These are phyloP conservation scores for Tricholoma sp. DNA, from an alignment of 768 basidiomycete species.

Conservation along the genomic window DNA sequence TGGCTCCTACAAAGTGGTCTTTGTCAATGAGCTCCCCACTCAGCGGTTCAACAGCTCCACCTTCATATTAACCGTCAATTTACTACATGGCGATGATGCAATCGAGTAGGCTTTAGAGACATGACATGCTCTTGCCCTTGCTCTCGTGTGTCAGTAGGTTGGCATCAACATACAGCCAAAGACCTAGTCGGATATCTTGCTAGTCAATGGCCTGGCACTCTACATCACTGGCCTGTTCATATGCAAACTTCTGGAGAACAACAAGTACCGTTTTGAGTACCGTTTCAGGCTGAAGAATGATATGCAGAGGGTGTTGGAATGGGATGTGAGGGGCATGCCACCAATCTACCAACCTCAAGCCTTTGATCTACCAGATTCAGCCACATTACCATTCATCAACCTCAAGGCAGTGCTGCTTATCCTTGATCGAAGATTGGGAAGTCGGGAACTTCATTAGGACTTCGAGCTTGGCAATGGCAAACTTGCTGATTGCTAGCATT, in stretches of 20 bases:
- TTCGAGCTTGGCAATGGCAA: too few species aligned
- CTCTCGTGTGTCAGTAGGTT: conserved; percentile 93
- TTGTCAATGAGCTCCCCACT: conserved; percentile 83
- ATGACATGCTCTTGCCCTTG: conserved; percentile 79
- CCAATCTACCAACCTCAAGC: conserved; percentile 91
- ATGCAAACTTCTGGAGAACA: conserved; percentile 85
- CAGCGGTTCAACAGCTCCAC: conserved; percentile 85
- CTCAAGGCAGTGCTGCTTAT: conserved; percentile 95
- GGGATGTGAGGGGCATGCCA: conserved; percentile 84
- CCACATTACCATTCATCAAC: conserved; percentile 82
- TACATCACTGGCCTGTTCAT: conserved; percentile 89
- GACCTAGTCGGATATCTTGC: conserved; percentile 91
- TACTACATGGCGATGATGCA: conserved; percentile 82
- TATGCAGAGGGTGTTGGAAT: conserved; percentile 85
- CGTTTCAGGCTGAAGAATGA: conserved; percentile 94
- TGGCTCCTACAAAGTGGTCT: conserved; percentile 89
- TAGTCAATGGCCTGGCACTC: conserved; percentile 89
- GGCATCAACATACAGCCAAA: conserved; percentile 95
- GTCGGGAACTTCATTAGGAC: conserved; percentile 89
- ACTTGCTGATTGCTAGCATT: too few species aligned
- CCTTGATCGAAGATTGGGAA: conserved; percentile 92
- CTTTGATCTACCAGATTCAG: conserved; percentile 78
- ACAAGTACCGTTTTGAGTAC: too few species aligned
- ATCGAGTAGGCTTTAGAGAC: conserved; percentile 94
- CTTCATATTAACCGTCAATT: conserved; percentile 70